Conservation (phyloP, 2,329 filamentous ascomycete species). For the Trichoderma atrobrunneum region DNA sequence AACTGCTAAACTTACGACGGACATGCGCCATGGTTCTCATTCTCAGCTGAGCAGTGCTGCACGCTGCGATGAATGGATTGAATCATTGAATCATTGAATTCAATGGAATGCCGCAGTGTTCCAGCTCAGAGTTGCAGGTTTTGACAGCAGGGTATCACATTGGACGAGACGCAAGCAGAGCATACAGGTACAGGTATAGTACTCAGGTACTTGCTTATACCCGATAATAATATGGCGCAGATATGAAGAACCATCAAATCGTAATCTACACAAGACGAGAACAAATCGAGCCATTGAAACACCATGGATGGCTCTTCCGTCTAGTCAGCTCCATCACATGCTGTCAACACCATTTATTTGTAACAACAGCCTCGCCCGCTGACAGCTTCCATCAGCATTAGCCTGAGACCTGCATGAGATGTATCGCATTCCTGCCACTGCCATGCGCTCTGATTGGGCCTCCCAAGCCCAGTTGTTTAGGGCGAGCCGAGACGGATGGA, state of each 20-base stretch:
- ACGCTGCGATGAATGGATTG: not conserved
- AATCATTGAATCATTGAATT: not conserved
- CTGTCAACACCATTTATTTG: not conserved
- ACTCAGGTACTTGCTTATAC: not conserved
- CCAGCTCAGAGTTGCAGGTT: not conserved
- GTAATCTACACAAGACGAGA: not conserved
- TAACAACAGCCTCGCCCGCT: not conserved
- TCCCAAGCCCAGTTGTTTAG: not conserved
- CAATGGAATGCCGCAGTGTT: conserved; percentile 8
- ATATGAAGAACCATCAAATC: not conserved
- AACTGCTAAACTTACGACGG: not conserved
- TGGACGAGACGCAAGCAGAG: not conserved
- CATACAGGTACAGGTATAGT: too few relatives aligned
- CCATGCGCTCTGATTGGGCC: not conserved
- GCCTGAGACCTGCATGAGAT: not conserved
- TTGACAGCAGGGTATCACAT: not conserved
- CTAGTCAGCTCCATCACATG: not conserved
- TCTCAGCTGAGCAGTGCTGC: not conserved
- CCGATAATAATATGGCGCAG: not conserved
- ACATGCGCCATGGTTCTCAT: not conserved
- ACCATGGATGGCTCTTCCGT: not conserved
- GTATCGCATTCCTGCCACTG: conserved; percentile 1
- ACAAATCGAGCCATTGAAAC: not conserved
- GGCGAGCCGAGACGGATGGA: not conserved
- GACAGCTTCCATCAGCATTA: not conserved